Base-by-base conservation (phyloP, 495 filamentous ascomycete species). In the Trichocladium antarcticum region DNA sequence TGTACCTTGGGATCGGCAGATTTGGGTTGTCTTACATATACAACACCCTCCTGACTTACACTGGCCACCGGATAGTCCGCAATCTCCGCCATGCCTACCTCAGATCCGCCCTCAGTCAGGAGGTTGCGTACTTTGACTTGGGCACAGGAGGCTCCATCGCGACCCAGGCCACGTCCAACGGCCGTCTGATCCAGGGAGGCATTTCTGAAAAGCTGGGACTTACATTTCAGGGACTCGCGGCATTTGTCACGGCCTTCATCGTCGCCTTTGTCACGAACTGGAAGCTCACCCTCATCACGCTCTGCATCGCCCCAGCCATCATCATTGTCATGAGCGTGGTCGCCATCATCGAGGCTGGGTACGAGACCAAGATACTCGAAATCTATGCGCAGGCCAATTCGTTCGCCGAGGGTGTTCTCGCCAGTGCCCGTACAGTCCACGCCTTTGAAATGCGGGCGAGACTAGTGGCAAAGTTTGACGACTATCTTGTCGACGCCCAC, bases 401-500 rank as follows among this genome's bases (percentile, higher is more conserved):
- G 0, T 78, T 95, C 17, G 88, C 85, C 2, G 90, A 96, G 62
- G 89, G 95, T 62, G 88, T 93, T 45, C 77, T 97, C 56, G 86
- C 82, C 53, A 92, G 87, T 3, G 84, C 92, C 57, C 76, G 89
- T 21, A 95, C 89, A 60, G 85, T 88, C 12, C 82, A 81, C 6
- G 90, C 90, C 6, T 97, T 95, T 57, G 83, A 81, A 43, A 93
- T 87, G 2, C 85, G 94, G 61, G 77, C 84, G 29, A 84, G 87
- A 51, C 75, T 96, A 14, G 83, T 85, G 14, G 72, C 71, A 47
- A 80, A 89, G 68, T 96, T 94, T 58, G 83, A 90, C 50, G 64
- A 51, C 0, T 82, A 87, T 58, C 67, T 97, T 19, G 60, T 53
- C 31, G 69, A 76, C 35, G 90, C 87, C 10, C 78, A 89, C 57